These are phyloP conservation scores for Linnemannia schmuckeri DNA, from an alignment of 192 early-diverging fungal species.

Conservation along the genomic window DNA sequence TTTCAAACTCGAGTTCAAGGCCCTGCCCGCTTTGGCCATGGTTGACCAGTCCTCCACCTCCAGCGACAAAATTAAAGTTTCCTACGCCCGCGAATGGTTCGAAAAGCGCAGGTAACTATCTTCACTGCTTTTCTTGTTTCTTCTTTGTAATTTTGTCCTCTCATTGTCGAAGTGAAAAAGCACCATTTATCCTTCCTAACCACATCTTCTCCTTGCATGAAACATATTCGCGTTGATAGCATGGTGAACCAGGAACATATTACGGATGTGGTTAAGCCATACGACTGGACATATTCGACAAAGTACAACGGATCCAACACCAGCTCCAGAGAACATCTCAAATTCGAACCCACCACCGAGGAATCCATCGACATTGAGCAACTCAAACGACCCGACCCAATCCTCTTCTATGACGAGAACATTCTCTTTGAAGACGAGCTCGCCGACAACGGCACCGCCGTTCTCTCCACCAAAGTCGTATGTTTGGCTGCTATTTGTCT, in stretches of 20 bases:
- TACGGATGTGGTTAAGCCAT: constrained; percentile 90
- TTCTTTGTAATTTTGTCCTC: too few relatives aligned
- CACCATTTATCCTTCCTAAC: background rate
- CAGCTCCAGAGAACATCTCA: constrained; percentile 58
- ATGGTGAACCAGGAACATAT: constrained; percentile 71
- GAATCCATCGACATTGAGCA: constrained; percentile 81
- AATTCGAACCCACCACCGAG: constrained; percentile 26
- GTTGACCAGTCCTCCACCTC: constrained; percentile 78
- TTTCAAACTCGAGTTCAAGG: constrained; percentile 69
- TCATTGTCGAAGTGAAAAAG: too few relatives aligned
- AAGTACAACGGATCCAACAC: constrained; percentile 77
- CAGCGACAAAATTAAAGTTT: constrained; percentile 85
- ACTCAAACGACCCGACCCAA: constrained; percentile 84
- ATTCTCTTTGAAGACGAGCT: constrained; percentile 97
- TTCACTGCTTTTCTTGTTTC: background rate
- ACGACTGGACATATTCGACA: constrained; percentile 98
- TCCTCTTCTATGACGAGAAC: constrained; percentile 95
- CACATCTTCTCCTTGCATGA: background rate
- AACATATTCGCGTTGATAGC: constrained; percentile 30
- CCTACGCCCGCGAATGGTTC: constrained; percentile 87
- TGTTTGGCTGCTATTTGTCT: constrained; percentile 15
- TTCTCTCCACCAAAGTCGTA: constrained; percentile 84
- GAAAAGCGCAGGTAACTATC: constrained; percentile 74
- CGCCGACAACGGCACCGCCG: constrained; percentile 92
- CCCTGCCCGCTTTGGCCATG: constrained; percentile 79